Conservation (phyloP, 2,329 filamentous ascomycete genomes). For the Ascochyta viciae-villosae region DNA sequence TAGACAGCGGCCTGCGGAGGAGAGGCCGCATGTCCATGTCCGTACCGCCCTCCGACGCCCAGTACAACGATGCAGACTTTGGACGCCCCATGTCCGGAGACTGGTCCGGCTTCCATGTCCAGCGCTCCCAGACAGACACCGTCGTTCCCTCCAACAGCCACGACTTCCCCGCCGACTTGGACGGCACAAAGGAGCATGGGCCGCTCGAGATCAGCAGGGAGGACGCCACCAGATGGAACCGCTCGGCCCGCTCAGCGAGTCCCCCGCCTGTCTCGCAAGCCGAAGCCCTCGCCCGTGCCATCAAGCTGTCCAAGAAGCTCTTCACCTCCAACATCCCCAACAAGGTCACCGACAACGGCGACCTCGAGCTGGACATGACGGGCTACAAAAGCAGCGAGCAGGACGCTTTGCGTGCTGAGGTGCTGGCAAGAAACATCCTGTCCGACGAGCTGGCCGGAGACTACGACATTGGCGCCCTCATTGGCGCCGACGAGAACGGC, state of each 20-base stretch:
- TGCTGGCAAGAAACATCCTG: conserved; percentile 90
- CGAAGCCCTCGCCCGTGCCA: conserved; percentile 83
- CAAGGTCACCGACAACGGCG: conserved; percentile 88
- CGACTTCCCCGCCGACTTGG: conserved; percentile 45
- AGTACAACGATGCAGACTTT: conserved; percentile 26
- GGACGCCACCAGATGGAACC: conserved; percentile 46
- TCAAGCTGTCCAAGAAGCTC: conserved; percentile 84
- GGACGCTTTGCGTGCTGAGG: conserved; percentile 87
- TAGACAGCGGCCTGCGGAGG: conserved; percentile 31
- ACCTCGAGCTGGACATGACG: conserved; percentile 98
- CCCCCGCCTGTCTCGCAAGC: conserved; percentile 74
- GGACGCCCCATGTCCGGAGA: conserved; percentile 42
- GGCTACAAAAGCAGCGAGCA: conserved; percentile 95
- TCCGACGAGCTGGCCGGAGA: conserved; percentile 92
- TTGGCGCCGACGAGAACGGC: conserved; percentile 92
- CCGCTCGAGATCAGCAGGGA: conserved; percentile 45
- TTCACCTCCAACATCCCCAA: conserved; percentile 91
- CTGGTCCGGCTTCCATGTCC: conserved; percentile 45
- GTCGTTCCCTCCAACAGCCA: conserved; percentile 55
- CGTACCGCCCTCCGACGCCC: conserved; percentile 31
- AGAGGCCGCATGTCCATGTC: conserved; percentile 42
- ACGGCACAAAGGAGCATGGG: conserved; percentile 29
- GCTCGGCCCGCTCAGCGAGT: conserved; percentile 68
- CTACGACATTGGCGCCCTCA: conserved; percentile 94
- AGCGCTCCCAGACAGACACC: conserved; percentile 62